Evolutionary conservation across 2,329 filamentous ascomycete species (phyloP), one percentile per base, ranked within the genome.

Genomic region (Pezizomycotina sp.): DNA sequence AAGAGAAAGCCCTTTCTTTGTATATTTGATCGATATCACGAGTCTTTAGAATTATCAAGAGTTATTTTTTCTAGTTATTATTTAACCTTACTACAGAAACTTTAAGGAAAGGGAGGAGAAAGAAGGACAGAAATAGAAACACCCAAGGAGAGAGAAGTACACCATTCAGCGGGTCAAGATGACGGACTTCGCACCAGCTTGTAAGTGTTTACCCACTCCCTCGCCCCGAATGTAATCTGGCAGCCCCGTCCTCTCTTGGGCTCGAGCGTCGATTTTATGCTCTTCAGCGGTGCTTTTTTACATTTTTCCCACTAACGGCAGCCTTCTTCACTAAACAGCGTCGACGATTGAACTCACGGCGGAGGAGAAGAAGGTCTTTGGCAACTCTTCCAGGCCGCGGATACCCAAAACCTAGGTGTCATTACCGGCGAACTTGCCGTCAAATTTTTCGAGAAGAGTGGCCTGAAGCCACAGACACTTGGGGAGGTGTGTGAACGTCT

Each of bases 361-460:
- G 31, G 83, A 95, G 50, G 89, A 98, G 68, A 93, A 92, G 63
- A 78, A 82, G 58, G 72, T 80, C 42, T 98, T 91, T 59, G 81
- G 78, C 82, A 89, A 59, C 74, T 98, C 46, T 93, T 98, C 62
- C 74, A 79, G 57, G 77, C 83, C 52, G 89, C 89, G 48, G 89
- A 98, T 60, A 78, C 77, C 42, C 89, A 93, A 51, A 78, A 72
- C 55, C 76, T 92, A 39, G 83, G 84, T 37, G 83, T 95, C 47
- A 81, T 98, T 21, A 93, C 89, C 12, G 89, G 89, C 58, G 89
- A 98, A 60, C 70, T 91, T 44, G 89, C 89, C 41, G 84, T 98
- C 57, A 81, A 83, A 57, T 95, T 98, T 65, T 98, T 98, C 56
- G 84, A 95, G 60, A 89, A 89, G 65, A 95, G 89, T 28, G 76